Evolutionary conservation across 345 rosid genomes (phyloP).

Genomic region (Eucalyptus decipiens): DNA sequence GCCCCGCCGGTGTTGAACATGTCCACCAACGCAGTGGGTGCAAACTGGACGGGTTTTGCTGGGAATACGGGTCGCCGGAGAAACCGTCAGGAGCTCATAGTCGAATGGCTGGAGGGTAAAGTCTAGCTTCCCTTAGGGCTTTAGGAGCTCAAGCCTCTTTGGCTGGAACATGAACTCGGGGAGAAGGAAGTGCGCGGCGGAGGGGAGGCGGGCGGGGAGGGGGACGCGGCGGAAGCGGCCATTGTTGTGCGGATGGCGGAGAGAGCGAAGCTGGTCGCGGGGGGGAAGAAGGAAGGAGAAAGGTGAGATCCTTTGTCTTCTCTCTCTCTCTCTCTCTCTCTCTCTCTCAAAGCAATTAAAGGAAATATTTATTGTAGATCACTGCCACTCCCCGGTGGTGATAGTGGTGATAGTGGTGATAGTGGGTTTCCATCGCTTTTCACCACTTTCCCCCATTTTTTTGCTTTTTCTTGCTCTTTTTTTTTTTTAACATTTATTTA

Average conservation of each 20-base stretch:
- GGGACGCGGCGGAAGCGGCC: neutral
- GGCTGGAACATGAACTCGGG: constrained; percentile 50
- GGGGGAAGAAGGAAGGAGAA: neutral
- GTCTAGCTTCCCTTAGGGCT: constrained; percentile 29
- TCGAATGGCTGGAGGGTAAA: constrained; percentile 59
- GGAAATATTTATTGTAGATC: neutral
- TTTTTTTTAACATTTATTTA: neutral
- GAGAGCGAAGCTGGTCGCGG: neutral
- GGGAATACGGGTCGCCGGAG: constrained; percentile 30
- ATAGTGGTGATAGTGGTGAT: too few species aligned
- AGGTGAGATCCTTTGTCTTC: neutral
- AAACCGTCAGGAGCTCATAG: constrained; percentile 71
- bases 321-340: neutral
- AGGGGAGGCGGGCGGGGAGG: neutral
- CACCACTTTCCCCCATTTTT: neutral
- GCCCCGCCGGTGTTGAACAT: constrained; percentile 93
- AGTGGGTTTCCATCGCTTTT: neutral
- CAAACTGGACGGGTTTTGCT: constrained; percentile 20
- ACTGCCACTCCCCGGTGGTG: neutral
- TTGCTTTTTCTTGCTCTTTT: neutral
- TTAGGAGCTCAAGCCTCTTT: constrained; percentile 50
- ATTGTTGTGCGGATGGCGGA: neutral
- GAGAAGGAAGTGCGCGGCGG: too few species aligned
- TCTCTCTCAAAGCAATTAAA: neutral
- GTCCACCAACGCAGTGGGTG: constrained; percentile 72